Percentiles rank a stretch among this genome's conserved stretches.
Conservation (phyloP, 129 eudicot genomes). For the Ambrosia trifida region DNA sequence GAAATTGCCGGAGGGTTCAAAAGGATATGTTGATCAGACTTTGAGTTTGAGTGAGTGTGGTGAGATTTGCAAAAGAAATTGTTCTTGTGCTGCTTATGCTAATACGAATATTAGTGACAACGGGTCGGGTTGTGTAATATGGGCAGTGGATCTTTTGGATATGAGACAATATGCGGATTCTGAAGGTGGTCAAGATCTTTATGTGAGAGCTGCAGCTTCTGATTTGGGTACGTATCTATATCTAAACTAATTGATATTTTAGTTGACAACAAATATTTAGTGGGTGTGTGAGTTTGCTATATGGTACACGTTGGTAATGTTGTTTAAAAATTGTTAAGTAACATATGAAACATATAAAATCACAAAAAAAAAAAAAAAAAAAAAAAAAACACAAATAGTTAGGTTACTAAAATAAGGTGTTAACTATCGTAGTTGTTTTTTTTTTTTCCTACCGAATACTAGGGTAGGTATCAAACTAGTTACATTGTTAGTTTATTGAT, state of each 20-base stretch:
- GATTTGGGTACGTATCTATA: slow-evolving; percentile 55
- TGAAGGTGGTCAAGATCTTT: slow-evolving; percentile 82
- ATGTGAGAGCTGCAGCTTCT: slow-evolving; percentile 53
- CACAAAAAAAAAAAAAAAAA: too few relatives aligned
- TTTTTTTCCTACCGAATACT: too few relatives aligned
- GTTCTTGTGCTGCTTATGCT: slow-evolving; percentile 65
- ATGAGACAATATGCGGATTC: slow-evolving; percentile 60
- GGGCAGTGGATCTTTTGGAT: slow-evolving; percentile 61
- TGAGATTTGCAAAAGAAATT: slow-evolving; percentile 47
- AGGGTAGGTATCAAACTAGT: too few relatives aligned
- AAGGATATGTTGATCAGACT: slow-evolving; percentile 39
- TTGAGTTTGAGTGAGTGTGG: slow-evolving; percentile 46
- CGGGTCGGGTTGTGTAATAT: slow-evolving; percentile 73
- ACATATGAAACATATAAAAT: too few relatives aligned
- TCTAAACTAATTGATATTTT: neutral
- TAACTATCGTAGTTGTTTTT: too few relatives aligned
- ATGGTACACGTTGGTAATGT: too few relatives aligned
- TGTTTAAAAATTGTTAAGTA: too few relatives aligned
- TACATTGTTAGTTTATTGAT: too few relatives aligned
- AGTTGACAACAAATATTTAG: too few relatives aligned
- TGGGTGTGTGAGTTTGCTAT: too few relatives aligned
- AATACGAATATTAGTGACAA: slow-evolving; percentile 37
- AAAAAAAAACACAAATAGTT: too few relatives aligned
- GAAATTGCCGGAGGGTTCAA: slow-evolving; percentile 62
- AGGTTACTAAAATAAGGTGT: too few relatives aligned